Percentiles rank a stretch among this genome's conserved stretches.
Conservation (phyloP, 306 rosid species). For the Cucumis melo region DNA sequence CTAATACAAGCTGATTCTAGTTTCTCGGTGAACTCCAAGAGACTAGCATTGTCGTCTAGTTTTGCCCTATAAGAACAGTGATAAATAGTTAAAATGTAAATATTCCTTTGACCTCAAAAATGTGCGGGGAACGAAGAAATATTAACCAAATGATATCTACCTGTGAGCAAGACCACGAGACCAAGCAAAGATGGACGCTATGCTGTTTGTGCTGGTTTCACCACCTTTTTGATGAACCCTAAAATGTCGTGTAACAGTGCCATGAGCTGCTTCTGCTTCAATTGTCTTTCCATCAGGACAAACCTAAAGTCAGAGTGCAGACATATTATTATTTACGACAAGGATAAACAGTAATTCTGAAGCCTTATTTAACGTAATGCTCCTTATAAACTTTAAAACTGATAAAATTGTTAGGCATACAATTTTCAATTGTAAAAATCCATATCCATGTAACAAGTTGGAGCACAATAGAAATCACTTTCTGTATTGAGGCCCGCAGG, state of each 20-base stretch:
- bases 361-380: not conserved
- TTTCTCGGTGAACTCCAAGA: constrained; percentile 58
- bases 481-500: not conserved
- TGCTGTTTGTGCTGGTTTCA: constrained; percentile 98
- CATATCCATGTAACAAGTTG: not conserved
- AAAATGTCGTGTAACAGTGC: constrained; percentile 85
- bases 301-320: constrained; percentile 31
- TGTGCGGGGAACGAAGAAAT: not conserved
- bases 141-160: constrained; percentile 20
- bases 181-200: constrained; percentile 98
- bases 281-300: constrained; percentile 98
- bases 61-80: constrained; percentile 52
- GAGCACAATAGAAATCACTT: not conserved
- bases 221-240: constrained; percentile 94
- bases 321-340: not conserved
- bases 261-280: constrained; percentile 97
- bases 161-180: constrained; percentile 87
- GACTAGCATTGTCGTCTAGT: constrained; percentile 62
- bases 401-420: not conserved
- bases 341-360: not conserved
- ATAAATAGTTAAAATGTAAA: not conserved
- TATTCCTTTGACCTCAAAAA: not conserved
- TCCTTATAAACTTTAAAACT: not conserved
- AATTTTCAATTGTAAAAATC: not conserved
- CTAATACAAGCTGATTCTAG: constrained; percentile 79